Evolutionary conservation across 352 stramenopile genomes (phyloP).

Genomic region (Elongisporangium prolatum): DNA sequence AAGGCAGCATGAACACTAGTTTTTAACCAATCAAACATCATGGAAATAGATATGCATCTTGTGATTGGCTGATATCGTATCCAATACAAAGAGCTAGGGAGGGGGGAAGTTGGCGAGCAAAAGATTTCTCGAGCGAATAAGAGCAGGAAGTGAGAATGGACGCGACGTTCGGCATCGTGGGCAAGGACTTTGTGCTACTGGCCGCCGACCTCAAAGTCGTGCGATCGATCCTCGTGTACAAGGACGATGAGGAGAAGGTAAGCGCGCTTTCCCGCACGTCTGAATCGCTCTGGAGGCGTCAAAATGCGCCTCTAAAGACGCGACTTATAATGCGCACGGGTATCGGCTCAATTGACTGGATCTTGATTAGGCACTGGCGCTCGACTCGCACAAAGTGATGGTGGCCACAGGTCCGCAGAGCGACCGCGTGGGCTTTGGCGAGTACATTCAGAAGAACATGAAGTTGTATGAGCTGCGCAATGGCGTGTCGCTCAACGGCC

Average conservation of each 20-base stretch:
- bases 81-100: neutral
- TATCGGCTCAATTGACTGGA: conserved; percentile 3
- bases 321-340: neutral
- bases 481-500: conserved; percentile 75
- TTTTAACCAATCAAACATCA: neutral
- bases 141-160: conserved; percentile 54
- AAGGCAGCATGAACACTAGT: conserved; percentile 16
- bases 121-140: conserved; percentile 1
- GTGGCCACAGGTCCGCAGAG: conserved; percentile 70
- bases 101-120: neutral
- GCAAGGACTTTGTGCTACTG: conserved; percentile 90
- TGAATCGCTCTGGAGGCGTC: neutral
- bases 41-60: neutral
- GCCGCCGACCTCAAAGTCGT: conserved; percentile 87
- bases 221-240: conserved; percentile 91
- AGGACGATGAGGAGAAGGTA: conserved; percentile 92
- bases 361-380: conserved; percentile 46
- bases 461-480: conserved; percentile 89
- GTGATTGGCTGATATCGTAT: conserved; percentile 4
- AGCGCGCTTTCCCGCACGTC: conserved; percentile 10
- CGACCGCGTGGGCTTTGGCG: conserved; percentile 77
- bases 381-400: conserved; percentile 84
- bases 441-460: conserved; percentile 91
- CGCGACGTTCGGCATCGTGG: conserved; percentile 86
- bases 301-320: neutral